Evolutionary conservation across 108 stramenopile species (phyloP), one percentile per base, ranked within the genome.

Genomic region (Skeletonema potamos): DNA sequence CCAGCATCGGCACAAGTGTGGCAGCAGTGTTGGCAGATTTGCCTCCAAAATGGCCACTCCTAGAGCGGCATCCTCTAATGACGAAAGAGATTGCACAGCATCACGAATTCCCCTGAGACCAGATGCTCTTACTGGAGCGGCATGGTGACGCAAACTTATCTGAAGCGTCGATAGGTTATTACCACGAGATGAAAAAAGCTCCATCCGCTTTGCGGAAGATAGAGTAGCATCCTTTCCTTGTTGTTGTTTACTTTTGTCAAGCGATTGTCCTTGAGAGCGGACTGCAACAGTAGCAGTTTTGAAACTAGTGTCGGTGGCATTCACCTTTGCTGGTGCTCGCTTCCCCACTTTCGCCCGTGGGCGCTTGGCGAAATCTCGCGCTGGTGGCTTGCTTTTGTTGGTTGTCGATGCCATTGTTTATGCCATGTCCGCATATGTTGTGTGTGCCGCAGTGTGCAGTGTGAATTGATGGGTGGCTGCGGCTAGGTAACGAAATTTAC

Each of bases 311-410:
- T 94, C 89, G 15, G 93, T 94, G 43, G 84, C 69, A 82, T 92
- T 94, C 22, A 78, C 24, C 39, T 81, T 72, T 36, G 87, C 83
- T 7, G 83, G 76, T 12, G 88, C 89, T 44, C 82, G 78, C 62
- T 92, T 92, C 11, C 93, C 93, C 54, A 94, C 93, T 68, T 92
- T 92, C 41, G 93, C 91, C 75, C 88, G 89, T 57, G 87, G 64
- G 8, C 89, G 84, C 75, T 94, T 94, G 61, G 74, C 68, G 71
- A 89, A 89, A 64, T 85, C 89, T 39, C 73, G 62, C 12, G 62
- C 27, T 18, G 81, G 59, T 62, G 69, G 44, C 20, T 70, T 51
- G 48, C 48, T 51, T 39, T 33, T 61, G 44, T 32, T 46, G 61
- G 46, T 33, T 72, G 61, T 39, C 32, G 77, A 60, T 28, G 70